Conservation (phyloP, 2,329 filamentous ascomycete species). For the Endothia cerciana region DNA sequence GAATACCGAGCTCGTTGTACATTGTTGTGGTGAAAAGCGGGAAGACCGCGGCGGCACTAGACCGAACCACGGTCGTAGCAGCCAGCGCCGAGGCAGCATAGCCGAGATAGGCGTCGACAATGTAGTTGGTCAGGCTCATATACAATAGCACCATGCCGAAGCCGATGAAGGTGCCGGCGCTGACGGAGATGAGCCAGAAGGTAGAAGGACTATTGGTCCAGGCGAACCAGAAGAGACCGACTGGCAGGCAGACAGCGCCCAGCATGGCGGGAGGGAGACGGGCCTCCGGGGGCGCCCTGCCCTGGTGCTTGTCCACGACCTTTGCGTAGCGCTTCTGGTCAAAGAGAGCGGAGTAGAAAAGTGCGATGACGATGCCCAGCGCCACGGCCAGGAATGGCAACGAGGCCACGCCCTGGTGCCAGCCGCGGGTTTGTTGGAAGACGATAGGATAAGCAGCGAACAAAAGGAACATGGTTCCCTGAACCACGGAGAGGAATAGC, state of each 20-base stretch:
- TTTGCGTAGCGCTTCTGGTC: slow-evolving; percentile 49
- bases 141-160: slow-evolving; percentile 76
- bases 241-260: slow-evolving; percentile 57
- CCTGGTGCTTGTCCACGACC: slow-evolving; percentile 52
- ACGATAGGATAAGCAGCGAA: slow-evolving; percentile 54
- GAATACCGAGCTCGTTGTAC: slow-evolving; percentile 70
- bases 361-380: slow-evolving; percentile 56
- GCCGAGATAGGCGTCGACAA: slow-evolving; percentile 78
- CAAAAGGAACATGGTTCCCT: slow-evolving; percentile 45
- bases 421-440: slow-evolving; percentile 53
- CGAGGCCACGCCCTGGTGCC: slow-evolving; percentile 53
- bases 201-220: slow-evolving; percentile 54
- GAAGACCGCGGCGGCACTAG: slow-evolving; percentile 74
- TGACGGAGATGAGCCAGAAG: slow-evolving; percentile 27
- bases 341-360: slow-evolving; percentile 47
- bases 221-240: slow-evolving; percentile 61
- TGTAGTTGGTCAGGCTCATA: slow-evolving; percentile 81
- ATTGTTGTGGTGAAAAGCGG: slow-evolving; percentile 76
- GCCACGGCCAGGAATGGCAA: slow-evolving; percentile 61
- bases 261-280: slow-evolving; percentile 59
- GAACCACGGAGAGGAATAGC: slow-evolving; percentile 53
- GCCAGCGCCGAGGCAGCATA: slow-evolving; percentile 82
- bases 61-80: slow-evolving; percentile 76
- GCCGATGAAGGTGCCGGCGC: slow-evolving; percentile 62
- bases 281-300: slow-evolving; percentile 60